Base-by-base conservation (phyloP, 257 asterid species). In the Nyctanthes arbortristis region DNA sequence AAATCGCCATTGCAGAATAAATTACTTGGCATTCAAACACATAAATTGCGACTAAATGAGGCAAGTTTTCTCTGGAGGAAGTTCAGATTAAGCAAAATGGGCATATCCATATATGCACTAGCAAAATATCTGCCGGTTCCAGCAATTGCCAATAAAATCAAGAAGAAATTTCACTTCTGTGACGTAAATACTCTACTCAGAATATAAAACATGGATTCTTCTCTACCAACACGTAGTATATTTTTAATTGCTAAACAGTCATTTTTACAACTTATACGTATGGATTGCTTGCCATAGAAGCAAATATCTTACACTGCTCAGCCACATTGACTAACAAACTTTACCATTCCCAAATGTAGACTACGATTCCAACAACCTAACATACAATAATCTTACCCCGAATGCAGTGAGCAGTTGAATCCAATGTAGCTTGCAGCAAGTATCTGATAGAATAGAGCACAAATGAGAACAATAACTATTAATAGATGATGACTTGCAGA, bases 381-480 rank as follows among this genome's bases (percentile, higher is more conserved):
- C 49, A 59, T 43, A 65, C 63, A 67, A 40, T 24, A 35, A 45
- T 29, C 31, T 61, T 56, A 31, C 71, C 30, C 24, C 36, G 47
- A 62, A 63, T 24, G 14, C 31, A 52, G 66, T 13, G 70, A 67
- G 31, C 54, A 58, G 20, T 37, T 39, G 18, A 22, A 29, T 34
- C 24, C 57, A 43, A 27, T 52, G 55, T 60, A 56, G 52, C 76
- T 61, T 66, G 71, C 60, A 70, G 54, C 78, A 61, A 68, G 71
- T 57, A 72, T 68, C 83, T 77, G 74, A 68, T 7, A 7, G 22
- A 49, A 70, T 40, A 54, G 30, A 67, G 73, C 33, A 61, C 39
- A 68, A 37, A 63, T 34, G 27, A 6, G n/a, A 47, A 61, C 7
- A 25, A 22, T 8, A 3, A 61, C 7, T 45, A 60, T 54, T 24